Base-by-base conservation (phyloP, 805 yeast species). In the Grigorovia transvaalensis region DNA sequence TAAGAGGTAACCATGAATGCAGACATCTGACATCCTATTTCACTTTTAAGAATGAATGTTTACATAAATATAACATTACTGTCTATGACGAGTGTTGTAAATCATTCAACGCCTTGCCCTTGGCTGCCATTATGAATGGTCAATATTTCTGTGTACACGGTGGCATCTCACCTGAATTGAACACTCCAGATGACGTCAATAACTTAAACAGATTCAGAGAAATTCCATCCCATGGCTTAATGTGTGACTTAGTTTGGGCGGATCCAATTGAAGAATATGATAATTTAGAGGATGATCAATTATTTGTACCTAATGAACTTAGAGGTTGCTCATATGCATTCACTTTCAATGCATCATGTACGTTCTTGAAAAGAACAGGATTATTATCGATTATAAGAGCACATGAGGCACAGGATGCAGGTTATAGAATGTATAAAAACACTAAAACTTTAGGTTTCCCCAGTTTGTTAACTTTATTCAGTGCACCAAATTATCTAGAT, bases 141-240 rank as follows among this genome's bases (percentile, higher is more conserved):
- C 97, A 91, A 68, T 91, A 90, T 60, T 85, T 91, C 65, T 91
- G 98, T 68, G 95, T 89, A 50, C 99, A 91, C 65, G 99, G 98
- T 50, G 98, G 98, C 13, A 74, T 91, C 12, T 87, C 96, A 9
- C 96, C 96, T 4, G 93, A 88, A 50, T 71, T 91, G 56, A 77
- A 74, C 51, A 71, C 83, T 1, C 72, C 88, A 43, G 81, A 80
- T 46, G 96, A 89, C 63, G 70, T 91, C 38, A 74, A 76, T 33
- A 73, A 70, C 41, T 71, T 91, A 43, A 81, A 90, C 68, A 76
- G 99, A 57, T 91, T 90, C 71, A 75, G 84, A 52, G 96, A 89
- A 64, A 96, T 96, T 29, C 98, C 99, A 7, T 85, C 96, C 1
- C 78, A 82, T 54, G 99, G 99, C 0, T 68, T 91, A 50, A 86